These are phyloP conservation scores for Trichosanthes truncata DNA, from an alignment of 306 rosid genomes.

Conservation along the genomic window DNA sequence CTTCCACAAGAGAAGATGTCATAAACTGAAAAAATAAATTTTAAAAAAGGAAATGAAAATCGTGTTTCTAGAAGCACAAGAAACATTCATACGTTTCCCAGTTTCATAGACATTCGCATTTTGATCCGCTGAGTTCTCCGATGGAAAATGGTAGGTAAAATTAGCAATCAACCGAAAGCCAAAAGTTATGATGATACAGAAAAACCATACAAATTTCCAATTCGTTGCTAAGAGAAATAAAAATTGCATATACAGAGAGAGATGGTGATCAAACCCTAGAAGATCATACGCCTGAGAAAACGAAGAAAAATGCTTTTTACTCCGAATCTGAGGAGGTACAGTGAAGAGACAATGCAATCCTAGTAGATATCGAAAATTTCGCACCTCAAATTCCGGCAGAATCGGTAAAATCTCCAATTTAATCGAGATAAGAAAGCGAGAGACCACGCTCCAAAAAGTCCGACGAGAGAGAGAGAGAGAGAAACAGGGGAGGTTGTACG, in stretches of 20 bases:
- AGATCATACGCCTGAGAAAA: neutral
- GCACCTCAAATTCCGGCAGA: constrained; percentile 15
- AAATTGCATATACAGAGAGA: neutral
- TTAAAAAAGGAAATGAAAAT: neutral
- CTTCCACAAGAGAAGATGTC: neutral
- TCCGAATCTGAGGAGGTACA: neutral
- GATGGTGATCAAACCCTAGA: constrained; percentile 18
- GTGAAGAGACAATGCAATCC: neutral
- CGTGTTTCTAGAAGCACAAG: neutral
- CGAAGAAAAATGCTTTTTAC: neutral
- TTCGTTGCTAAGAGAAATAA: neutral
- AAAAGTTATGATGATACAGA: neutral
- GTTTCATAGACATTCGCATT: neutral
- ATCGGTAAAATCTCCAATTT: constrained; percentile 16
- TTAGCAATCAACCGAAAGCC: neutral
- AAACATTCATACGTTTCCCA: neutral
- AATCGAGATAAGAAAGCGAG: neutral
- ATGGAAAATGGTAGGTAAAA: neutral
- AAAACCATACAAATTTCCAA: neutral
- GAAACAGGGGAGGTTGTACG: neutral
- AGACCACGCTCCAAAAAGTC: neutral
- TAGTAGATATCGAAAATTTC: neutral
- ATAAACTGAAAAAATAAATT: neutral
- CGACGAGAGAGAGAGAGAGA: neutral
- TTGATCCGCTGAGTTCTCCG: neutral